Base-by-base conservation (phyloP, 108 stramenopile species). In the Licmophora abbreviata region DNA sequence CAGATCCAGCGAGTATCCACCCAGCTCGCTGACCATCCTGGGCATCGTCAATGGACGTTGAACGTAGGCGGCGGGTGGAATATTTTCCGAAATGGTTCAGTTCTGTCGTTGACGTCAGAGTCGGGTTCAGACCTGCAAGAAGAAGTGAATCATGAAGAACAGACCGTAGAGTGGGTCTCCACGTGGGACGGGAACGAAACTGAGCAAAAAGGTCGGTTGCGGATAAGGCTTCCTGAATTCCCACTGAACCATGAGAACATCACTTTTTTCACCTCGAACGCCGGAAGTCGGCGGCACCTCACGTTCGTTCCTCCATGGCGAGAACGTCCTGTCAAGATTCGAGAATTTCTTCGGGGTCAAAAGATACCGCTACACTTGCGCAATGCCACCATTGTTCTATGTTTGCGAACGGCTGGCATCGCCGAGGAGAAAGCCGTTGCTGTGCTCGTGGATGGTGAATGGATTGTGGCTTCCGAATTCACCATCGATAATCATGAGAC, bases 281-380 rank as follows among this genome's bases (percentile, higher is more conserved):
- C 1, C 5, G 17, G 29, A 42, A 24, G 28, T 29, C 28, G 59
- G 2, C 21, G 36, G 44, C 44, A 56, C 21, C 12, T 76, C 1
- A 42, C 27, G 24, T 90, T 95, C 38, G 54, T 35, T 26, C 92
- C 94, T 28, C 71, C 76, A 7, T 95, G 94, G 94, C 79, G 83
- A 40, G 40, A 17, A 25, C 56, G 56, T 12, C 76, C 85, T 17
- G 24, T 85, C 3, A 81, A 86, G 61, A 45, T 95, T 7, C 72
- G 76, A 47, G 83, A 88, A 40, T 94, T 94, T 54, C 81, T 95
- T 18, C 79, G 95, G 1, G 93, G 93, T 29, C 95, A 94, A 72
- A 76, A 79, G 41, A 71, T 95, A 15, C 82, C 88, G 9, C 40
- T 89, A 17, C 91, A 93, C 58, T 55, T 61, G 3, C 68, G 91